These are phyloP conservation scores for Russula dissimulans DNA, from an alignment of 768 basidiomycete genomes.

Conservation along the genomic window DNA sequence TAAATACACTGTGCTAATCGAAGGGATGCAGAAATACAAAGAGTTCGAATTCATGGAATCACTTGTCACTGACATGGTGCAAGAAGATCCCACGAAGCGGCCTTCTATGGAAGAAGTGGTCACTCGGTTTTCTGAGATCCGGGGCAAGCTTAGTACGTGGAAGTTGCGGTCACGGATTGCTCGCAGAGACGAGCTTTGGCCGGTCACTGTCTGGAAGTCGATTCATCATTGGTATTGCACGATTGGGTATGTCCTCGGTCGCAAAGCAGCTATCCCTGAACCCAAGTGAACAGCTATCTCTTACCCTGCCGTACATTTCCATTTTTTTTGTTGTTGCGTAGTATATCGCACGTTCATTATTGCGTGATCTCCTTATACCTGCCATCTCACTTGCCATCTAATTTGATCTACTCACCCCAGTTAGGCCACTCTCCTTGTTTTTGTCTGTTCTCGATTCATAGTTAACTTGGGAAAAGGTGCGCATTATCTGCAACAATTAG, in stretches of 20 bases:
- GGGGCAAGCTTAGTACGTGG: neutral
- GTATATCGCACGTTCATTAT: too few relatives aligned
- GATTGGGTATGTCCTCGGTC: too few relatives aligned
- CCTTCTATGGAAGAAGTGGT: too few relatives aligned
- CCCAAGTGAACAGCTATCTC: too few relatives aligned
- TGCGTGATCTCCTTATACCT: neutral
- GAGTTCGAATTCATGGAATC: neutral
- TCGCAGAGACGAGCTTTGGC: neutral
- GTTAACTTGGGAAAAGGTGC: too few relatives aligned
- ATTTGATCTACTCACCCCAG: too few relatives aligned
- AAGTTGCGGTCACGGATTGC: neutral
- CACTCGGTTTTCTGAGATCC: neutral
- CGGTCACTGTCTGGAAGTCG: neutral
- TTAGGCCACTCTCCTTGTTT: too few relatives aligned
- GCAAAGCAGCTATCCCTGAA: too few relatives aligned
- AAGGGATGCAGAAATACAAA: neutral
- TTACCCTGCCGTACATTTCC: too few relatives aligned
- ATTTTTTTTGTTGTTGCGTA: neutral
- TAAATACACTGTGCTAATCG: neutral
- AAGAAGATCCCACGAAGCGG: slow-evolving; percentile 9
- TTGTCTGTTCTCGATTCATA: too few relatives aligned
- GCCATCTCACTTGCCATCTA: neutral
- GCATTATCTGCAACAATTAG: too few relatives aligned
- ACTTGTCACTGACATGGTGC: slow-evolving; percentile 27
- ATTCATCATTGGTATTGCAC: neutral